Evolutionary conservation across 768 basidiomycete genomes (phyloP), one percentile per base, ranked within the genome.

Genomic region (Trametes coccinea): DNA sequence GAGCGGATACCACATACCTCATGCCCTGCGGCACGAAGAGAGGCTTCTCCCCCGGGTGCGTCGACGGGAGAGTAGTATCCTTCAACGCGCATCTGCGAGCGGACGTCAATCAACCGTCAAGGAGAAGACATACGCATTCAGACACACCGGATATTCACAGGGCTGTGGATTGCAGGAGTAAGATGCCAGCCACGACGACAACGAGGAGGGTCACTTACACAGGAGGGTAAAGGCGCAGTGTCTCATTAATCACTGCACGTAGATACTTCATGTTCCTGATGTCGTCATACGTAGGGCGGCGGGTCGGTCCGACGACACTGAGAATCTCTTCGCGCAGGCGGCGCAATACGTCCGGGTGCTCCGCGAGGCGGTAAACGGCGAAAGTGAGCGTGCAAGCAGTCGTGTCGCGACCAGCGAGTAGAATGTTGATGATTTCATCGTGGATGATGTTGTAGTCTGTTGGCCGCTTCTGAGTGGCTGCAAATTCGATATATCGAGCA

Each of bases 241-340:
- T 70, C 47, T 70, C 67, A 47, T 63, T 66, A 54, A 66, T 56
- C 33, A 63, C 65, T 2, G 65, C 65, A 7, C 61, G 55, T 29
- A 66, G 40, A 64, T 82, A 88, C 60, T 83, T 84, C 83, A 86
- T 81, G 11, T 79, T 77, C 39, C 81, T 74, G 62, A 87, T 76
- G 49, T 84, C 79, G 41, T 84, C 84, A 64, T 81, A 82, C 1
- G 82, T 81, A 0, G 85, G 85, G 2, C 77, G 62, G 10, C 76
- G 69, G 2, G 66, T 72, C 5, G 74, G 68, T 0, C 85, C 84
- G 17, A 86, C 76, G 11, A 74, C 72, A 9, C 71, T 70, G 4
- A 81, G 57, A 17, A 87, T 77, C 66, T 88, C 86, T 30, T 77
- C 72, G 13, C 83, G 79, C 10, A 88, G 78, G 6, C 77, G 75